Percentiles rank a stretch among this genome's conserved stretches.
Evolutionary conservation across 2,329 filamentous ascomycete species (phyloP).

Genomic region (Aspergillus sp.): DNA sequence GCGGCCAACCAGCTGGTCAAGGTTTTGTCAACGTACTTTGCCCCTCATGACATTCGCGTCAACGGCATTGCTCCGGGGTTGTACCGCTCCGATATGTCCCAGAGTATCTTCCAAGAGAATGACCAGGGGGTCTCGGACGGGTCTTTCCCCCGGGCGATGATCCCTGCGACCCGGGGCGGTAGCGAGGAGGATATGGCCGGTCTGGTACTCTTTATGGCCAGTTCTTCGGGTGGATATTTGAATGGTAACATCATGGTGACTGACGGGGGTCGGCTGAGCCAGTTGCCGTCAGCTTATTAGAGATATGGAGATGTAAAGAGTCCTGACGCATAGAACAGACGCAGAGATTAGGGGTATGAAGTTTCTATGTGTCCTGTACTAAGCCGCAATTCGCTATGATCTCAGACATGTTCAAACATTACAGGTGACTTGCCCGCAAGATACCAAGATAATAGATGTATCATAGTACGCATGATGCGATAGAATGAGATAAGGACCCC

Average conservation of each 20-base stretch:
- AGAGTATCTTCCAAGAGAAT: constrained; percentile 44
- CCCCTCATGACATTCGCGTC: constrained; percentile 43
- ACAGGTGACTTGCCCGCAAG: not conserved
- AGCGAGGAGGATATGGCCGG: constrained; percentile 63
- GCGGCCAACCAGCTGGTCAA: constrained; percentile 50
- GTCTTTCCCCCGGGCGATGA: constrained; percentile 40
- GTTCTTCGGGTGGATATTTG: constrained; percentile 62
- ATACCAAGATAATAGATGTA: not conserved
- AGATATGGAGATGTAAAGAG: not conserved
- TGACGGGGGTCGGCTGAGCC: constrained; percentile 61
- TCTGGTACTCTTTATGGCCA: constrained; percentile 63
- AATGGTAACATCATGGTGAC: constrained; percentile 63
- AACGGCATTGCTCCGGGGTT: constrained; percentile 53
- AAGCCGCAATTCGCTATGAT: not conserved
- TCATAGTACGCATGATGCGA: not conserved
- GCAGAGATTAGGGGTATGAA: not conserved
- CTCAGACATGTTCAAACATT: not conserved
- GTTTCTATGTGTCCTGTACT: not conserved
- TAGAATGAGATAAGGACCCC: not conserved
- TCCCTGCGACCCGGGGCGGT: constrained; percentile 61
- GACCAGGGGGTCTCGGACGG: constrained; percentile 38
- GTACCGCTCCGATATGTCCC: constrained; percentile 62
- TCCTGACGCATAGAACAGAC: not conserved
- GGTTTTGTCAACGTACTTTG: constrained; percentile 43
- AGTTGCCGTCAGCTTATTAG: constrained; percentile 55